Conservation (phyloP, 129 eudicot species). For the Oenanthe sinensis region DNA sequence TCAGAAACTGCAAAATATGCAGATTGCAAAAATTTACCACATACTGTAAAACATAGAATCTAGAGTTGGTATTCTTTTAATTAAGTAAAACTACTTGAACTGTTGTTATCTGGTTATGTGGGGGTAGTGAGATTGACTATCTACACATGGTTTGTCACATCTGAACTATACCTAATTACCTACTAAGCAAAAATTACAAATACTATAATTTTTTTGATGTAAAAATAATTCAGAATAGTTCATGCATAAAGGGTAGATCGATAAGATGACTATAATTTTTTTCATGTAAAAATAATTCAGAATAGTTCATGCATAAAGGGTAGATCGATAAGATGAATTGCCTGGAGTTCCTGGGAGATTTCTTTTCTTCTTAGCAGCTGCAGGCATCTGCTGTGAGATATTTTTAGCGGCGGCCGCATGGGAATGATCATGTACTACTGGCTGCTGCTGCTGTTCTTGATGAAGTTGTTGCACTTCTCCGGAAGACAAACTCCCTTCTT, state of each 20-base stretch:
- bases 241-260: too few species aligned
- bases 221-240: not conserved
- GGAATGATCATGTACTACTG: not conserved
- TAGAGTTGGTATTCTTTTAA: not conserved
- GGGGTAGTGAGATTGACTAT: not conserved
- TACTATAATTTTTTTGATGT: too few species aligned
- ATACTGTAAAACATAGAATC: not conserved
- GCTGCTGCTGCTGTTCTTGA: constrained; percentile 8
- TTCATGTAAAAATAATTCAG: not conserved
- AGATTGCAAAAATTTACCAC: not conserved
- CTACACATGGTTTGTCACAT: too few species aligned
- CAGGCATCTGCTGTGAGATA: constrained; percentile 22
- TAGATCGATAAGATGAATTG: not conserved
- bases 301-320: not conserved
- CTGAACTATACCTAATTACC: too few species aligned
- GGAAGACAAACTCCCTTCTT: constrained; percentile 69
- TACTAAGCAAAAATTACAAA: not conserved
- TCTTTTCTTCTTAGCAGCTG: constrained; percentile 55
- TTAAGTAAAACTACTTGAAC: not conserved
- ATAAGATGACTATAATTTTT: not conserved
- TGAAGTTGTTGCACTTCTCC: constrained; percentile 35
- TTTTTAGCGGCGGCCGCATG: constrained; percentile 15
- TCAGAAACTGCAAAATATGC: not conserved
- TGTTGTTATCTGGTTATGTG: not conserved
- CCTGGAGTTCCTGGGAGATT: constrained; percentile 91